Evolutionary conservation across 306 rosid species (phyloP).

Genomic region (Myrica gale): DNA sequence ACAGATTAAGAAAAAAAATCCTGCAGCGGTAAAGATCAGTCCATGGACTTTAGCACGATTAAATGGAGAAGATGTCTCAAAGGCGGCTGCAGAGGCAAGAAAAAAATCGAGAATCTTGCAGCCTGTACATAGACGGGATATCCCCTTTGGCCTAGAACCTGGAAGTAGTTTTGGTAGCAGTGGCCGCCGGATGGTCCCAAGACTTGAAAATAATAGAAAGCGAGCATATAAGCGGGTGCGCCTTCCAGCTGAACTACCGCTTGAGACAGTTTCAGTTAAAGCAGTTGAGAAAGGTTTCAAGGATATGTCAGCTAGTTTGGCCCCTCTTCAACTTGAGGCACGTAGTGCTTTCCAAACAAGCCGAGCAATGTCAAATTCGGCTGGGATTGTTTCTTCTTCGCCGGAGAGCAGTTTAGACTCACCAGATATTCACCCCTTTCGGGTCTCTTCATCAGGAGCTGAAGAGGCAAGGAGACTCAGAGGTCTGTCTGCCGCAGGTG

Average conservation of each 20-base stretch:
- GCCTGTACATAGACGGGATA: conserved; percentile 65
- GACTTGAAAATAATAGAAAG: conserved; percentile 65
- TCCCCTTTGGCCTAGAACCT: conserved; percentile 52
- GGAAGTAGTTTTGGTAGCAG: conserved; percentile 69
- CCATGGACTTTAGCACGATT: conserved; percentile 95
- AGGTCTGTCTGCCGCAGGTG: conserved; percentile 45
- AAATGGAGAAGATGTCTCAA: conserved; percentile 89
- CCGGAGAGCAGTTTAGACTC: conserved; percentile 96
- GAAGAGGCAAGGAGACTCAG: conserved; percentile 67
- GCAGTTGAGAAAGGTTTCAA: conserved; percentile 52
- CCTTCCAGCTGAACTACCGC: conserved; percentile 76
- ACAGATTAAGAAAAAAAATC: conserved; percentile 63
- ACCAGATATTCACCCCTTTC: conserved; percentile 85
- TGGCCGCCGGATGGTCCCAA: conserved; percentile 57
- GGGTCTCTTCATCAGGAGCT: conserved; percentile 59
- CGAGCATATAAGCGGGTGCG: conserved; percentile 72
- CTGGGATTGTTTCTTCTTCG: conserved; percentile 71
- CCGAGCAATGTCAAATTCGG: conserved; percentile 66
- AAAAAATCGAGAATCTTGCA: conserved; percentile 88
- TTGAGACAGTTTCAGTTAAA: conserved; percentile 53
- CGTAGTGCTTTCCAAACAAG: conserved; percentile 68
- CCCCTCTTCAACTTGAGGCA: conserved; percentile 84
- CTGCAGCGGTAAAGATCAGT: conserved; percentile 82
- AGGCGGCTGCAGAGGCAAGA: conserved; percentile 96
- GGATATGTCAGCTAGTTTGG: conserved; percentile 59